These are phyloP conservation scores for Apiosordaria backusii DNA, from an alignment of 495 filamentous ascomycete genomes.

Conservation along the genomic window DNA sequence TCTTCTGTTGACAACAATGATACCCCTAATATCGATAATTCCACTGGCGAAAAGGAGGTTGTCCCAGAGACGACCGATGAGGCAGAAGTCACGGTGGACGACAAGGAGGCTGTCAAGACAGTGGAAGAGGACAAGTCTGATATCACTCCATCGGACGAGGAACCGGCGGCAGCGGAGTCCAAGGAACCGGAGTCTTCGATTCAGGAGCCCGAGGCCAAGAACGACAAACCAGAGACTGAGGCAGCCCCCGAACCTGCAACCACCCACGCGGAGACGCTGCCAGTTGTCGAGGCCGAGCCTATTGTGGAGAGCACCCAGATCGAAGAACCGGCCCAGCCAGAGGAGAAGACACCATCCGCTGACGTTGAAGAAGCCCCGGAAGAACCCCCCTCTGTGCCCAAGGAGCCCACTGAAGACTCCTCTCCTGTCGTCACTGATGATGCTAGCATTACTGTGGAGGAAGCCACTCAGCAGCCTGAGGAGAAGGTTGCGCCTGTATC, in stretches of 20 bases:
- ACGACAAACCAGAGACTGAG: conserved; percentile 1
- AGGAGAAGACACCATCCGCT: not conserved
- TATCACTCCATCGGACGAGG: not conserved
- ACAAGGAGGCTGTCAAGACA: not conserved
- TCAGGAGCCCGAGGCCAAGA: not conserved
- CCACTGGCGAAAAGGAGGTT: conserved; percentile 13
- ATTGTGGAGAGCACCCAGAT: not conserved
- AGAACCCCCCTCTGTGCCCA: not conserved
- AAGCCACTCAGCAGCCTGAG: conserved; percentile 4
- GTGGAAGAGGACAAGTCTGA: not conserved
- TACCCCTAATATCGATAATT: conserved; percentile 21
- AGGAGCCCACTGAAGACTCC: conserved; percentile 7
- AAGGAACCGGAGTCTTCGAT: not conserved
- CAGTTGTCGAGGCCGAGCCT: not conserved
- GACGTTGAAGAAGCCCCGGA: not conserved
- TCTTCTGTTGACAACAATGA: conserved; percentile 15
- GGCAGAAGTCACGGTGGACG: not conserved
- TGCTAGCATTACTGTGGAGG: conserved; percentile 9
- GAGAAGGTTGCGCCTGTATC: not conserved
- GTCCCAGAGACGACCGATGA: conserved; percentile 9
- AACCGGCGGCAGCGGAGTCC: not conserved
- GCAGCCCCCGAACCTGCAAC: not conserved
- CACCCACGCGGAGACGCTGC: not conserved
- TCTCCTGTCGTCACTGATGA: conserved; percentile 8
- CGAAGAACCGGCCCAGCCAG: not conserved